These are phyloP conservation scores for Cochliopodium minus DNA, from an alignment of 208 protist genomes.

Conservation along the genomic window DNA sequence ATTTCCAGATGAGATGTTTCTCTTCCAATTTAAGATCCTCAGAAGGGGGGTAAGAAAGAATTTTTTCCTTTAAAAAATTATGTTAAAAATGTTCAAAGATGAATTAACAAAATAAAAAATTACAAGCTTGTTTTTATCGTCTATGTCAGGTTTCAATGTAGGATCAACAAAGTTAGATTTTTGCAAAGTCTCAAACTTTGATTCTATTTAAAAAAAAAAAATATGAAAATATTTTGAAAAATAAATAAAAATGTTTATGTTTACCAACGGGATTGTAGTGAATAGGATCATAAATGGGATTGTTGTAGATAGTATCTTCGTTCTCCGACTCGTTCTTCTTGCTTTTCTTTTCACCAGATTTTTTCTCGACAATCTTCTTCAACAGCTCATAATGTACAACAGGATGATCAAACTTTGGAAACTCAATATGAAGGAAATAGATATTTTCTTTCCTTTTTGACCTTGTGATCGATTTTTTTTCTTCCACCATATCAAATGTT, in stretches of 20 bases:
- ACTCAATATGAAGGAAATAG: slow-evolving; percentile 7
- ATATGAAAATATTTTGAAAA: not conserved
- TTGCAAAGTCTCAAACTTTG: too few relatives aligned
- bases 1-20: slow-evolving; percentile 67
- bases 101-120: too few relatives aligned
- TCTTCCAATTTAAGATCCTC: slow-evolving; percentile 43
- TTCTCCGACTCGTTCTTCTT: not conserved
- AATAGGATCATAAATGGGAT: too few relatives aligned
- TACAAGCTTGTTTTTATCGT: not conserved
- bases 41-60: not conserved
- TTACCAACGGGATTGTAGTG: too few relatives aligned
- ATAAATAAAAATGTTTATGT: slow-evolving; percentile 4
- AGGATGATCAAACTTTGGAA: slow-evolving; percentile 1
- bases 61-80: not conserved
- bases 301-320: not conserved
- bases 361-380: not conserved
- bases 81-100: too few relatives aligned
- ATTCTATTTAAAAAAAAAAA: not conserved
- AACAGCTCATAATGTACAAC: not conserved
- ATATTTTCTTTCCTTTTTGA: too few relatives aligned
- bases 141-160: not conserved
- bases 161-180: too few relatives aligned
- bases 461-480: too few relatives aligned
- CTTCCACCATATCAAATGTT: too few relatives aligned
- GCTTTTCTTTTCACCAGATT: not conserved